Evolutionary conservation across 164 flowering plant genomes (phyloP), one percentile per base, ranked within the genome.

Genomic region (Tetrastigma voinierianum): DNA sequence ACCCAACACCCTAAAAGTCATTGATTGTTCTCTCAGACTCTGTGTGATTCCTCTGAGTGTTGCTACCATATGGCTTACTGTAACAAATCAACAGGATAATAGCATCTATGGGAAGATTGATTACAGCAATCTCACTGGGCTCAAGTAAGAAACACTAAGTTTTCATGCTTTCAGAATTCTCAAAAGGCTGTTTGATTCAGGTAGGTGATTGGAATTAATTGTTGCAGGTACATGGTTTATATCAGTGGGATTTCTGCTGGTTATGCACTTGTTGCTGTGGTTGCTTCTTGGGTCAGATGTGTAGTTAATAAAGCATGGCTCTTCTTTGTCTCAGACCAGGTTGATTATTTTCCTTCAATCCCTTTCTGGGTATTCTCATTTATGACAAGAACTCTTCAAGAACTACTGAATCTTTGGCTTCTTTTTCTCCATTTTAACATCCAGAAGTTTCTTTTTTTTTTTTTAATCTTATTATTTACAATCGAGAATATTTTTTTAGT

Each of bases 301-400:
- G 66, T 85, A 3, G 79, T 76, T 10, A 65, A 67, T 46, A 90
- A 81, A 83, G 82, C 88, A 49, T 92, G 96, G 97, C 46, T 88
- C 48, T 90, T 95, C 89, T 92, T 95, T 77, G 75, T 87, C 59
- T 82, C 91, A 56, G 99, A 95, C 59, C 99, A 95, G 97, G 97
- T 95, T n/a, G n/a, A n/a, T 68, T 67, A 14, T 54, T 18, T 25
- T 23, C 55, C 54, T 60, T 23, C 45, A 48, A 19, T 7, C 51
- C 6, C 18, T 63, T 59, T 25, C 10, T 47, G 9, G 7, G 57
- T 20, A 64, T 63, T 15, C 12, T 19, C 23, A 20, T 14, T 57
- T 14, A 21, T 32, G 40, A 32, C 40, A 32, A 32, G 6, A 32
- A 32, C 40, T 32, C 40, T 32, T 32, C 40, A 3, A 32, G 40